Evolutionary conservation across 129 eudicot genomes (phyloP).

Genomic region (Flaveria robusta): DNA sequence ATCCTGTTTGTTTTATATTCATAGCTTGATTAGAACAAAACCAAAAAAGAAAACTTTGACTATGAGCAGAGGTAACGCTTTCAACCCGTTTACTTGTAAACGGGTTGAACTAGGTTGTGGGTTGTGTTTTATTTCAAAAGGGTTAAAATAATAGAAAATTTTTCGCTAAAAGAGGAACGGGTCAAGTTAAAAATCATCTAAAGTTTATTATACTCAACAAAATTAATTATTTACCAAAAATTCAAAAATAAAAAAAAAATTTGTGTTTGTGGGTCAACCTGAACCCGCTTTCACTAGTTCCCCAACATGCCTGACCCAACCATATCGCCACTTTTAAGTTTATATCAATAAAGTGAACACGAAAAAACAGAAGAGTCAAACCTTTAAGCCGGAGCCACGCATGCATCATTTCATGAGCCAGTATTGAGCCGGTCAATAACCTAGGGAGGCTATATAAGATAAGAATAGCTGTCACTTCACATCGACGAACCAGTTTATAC

Average conservation of each 20-base stretch:
- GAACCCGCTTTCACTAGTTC: background rate
- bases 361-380: background rate
- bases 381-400: slow-evolving; percentile 50
- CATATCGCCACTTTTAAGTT: background rate
- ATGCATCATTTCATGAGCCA: slow-evolving; percentile 48
- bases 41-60: background rate
- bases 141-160: background rate
- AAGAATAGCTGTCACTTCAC: slow-evolving; percentile 44
- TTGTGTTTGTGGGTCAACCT: slow-evolving; percentile 1
- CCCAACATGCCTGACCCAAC: background rate
- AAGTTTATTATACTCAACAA: too few relatives aligned
- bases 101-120: background rate
- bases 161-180: background rate
- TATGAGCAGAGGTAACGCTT: background rate
- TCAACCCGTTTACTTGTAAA: background rate
- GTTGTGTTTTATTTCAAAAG: background rate
- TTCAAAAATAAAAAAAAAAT: background rate
- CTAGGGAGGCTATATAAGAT: slow-evolving; percentile 44
- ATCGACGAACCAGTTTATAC: slow-evolving; percentile 32
- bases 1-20: slow-evolving; percentile 33
- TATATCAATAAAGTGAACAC: background rate
- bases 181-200: background rate
- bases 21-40: slow-evolving; percentile 8
- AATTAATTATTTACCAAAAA: too few relatives aligned
- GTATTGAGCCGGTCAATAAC: slow-evolving; percentile 38